Evolutionary conservation across 2,329 filamentous ascomycete species (phyloP).

Genomic region (Reticulascus tulasneorum): DNA sequence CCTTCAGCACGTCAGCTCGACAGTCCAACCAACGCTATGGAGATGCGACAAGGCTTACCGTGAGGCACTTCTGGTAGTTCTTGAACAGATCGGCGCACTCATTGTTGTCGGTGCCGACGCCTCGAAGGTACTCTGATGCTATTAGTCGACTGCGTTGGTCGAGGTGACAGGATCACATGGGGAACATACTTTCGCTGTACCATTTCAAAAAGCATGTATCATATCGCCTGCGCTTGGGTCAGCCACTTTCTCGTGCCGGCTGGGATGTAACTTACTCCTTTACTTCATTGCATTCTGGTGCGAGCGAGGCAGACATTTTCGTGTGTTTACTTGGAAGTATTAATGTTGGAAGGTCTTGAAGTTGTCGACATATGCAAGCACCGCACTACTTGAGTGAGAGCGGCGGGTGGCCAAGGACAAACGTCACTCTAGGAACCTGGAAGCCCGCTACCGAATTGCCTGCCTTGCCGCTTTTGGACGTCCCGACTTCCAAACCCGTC

Average conservation of each 20-base stretch:
- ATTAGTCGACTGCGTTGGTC: conserved; percentile 1
- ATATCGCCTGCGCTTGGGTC: conserved; percentile 62
- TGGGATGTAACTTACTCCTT: conserved; percentile 68
- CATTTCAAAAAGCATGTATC: conserved; percentile 98
- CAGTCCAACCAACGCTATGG: background rate
- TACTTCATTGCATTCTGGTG: conserved; percentile 89
- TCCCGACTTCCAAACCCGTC: too few species aligned
- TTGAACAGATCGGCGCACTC: conserved; percentile 86
- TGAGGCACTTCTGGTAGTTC: conserved; percentile 82
- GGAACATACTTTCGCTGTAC: conserved; percentile 89
- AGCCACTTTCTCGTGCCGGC: conserved; percentile 6
- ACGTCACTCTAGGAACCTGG: too few species aligned
- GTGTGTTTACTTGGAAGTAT: background rate
- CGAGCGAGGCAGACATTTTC: conserved; percentile 86
- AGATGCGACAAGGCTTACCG: conserved; percentile 48
- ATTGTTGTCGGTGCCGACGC: conserved; percentile 72
- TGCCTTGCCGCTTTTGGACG: too few species aligned
- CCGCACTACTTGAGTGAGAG: too few species aligned
- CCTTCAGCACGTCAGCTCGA: conserved; percentile 43
- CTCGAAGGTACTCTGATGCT: conserved; percentile 76
- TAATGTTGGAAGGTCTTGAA: too few species aligned
- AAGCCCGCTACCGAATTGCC: too few species aligned
- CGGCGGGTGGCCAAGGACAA: too few species aligned
- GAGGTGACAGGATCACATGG: background rate
- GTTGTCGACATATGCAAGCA: too few species aligned